A percentile compares a stretch with the other conserved stretches of the same genome.
phyloP scores from a whole-genome alignment of 2,329 filamentous ascomycete species.

The Juglanconis sp. region DNA sequence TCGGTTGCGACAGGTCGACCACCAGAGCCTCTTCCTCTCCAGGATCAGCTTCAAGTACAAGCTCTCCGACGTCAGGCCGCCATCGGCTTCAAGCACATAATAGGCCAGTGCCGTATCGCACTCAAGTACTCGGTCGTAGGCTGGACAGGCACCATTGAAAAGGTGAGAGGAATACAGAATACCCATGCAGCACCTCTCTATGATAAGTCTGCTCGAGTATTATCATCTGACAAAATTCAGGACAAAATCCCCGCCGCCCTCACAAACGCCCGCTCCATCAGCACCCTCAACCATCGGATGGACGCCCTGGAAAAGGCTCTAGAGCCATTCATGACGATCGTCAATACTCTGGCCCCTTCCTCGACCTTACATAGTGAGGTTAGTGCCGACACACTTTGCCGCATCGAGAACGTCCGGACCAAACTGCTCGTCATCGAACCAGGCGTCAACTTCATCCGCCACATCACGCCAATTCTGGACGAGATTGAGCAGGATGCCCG shows the following conservation, averaged over 20 bases:
- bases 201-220: not conserved
- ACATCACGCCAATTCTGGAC: constrained; percentile 1
- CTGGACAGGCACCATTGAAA: constrained; percentile 10
- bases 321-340: constrained; percentile 1
- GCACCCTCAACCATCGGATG: not conserved
- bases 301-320: constrained; percentile 1
- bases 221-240: not conserved
- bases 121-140: constrained; percentile 9
- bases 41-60: constrained; percentile 3
- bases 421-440: constrained; percentile 1
- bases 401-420: not conserved
- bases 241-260: constrained; percentile 4
- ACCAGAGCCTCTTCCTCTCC: not conserved
- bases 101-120: constrained; percentile 10
- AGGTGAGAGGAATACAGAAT: too few relatives aligned
- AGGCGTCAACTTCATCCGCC: not conserved
- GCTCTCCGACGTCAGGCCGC: constrained; percentile 1
- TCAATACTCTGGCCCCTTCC: not conserved
- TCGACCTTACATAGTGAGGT: too few relatives aligned
- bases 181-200: too few relatives aligned
- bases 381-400: not conserved
- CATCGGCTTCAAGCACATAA: constrained; percentile 1
- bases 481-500: constrained; percentile 3
- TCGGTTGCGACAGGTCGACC: too few relatives aligned
- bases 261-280: constrained; percentile 4